phyloP scores from a whole-genome alignment of 192 early-diverging fungal species.

The Kappamyces sp. region DNA sequence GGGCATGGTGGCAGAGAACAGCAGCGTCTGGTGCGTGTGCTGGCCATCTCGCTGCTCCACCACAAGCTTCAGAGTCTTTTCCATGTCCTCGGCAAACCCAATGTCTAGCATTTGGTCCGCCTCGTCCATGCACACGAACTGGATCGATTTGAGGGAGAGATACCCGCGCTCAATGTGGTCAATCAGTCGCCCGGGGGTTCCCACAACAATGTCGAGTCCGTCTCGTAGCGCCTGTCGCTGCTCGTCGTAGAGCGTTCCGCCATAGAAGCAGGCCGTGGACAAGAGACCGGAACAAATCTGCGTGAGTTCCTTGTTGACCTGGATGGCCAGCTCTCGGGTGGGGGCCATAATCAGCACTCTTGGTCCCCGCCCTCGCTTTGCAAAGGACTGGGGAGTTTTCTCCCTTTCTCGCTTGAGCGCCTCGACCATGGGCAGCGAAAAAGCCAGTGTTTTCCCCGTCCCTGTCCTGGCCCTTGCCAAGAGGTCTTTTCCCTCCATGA shows the following conservation, averaged over 20 bases:
- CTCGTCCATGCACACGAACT: slow-evolving; percentile 58
- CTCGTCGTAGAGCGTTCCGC: slow-evolving; percentile 74
- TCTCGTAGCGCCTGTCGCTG: slow-evolving; percentile 45
- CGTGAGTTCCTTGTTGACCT: slow-evolving; percentile 45
- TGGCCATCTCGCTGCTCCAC: slow-evolving; percentile 65
- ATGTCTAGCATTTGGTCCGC: slow-evolving; percentile 80
- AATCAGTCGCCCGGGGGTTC: slow-evolving; percentile 89
- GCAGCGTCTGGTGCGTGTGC: slow-evolving; percentile 54
- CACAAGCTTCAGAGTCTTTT: slow-evolving; percentile 66
- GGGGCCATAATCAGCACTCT: slow-evolving; percentile 77
- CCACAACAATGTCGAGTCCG: slow-evolving; percentile 82
- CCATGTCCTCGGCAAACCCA: slow-evolving; percentile 80
- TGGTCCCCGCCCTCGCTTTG: slow-evolving; percentile 38
- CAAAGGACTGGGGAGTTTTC: slow-evolving; percentile 22
- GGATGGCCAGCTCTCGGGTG: slow-evolving; percentile 80
- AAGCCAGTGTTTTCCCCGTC: slow-evolving; percentile 77
- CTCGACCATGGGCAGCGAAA: slow-evolving; percentile 74
- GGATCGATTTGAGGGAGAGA: slow-evolving; percentile 58
- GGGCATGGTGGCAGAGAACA: slow-evolving; percentile 82
- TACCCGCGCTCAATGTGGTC: slow-evolving; percentile 76
- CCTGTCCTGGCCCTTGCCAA: slow-evolving; percentile 57
- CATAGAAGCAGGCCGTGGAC: slow-evolving; percentile 68
- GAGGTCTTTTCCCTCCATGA: slow-evolving; percentile 69
- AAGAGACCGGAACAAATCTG: slow-evolving; percentile 57
- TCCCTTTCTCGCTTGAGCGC: slow-evolving; percentile 29